Base-by-base conservation (phyloP, 2,329 filamentous ascomycete species). In the Magnaporthales sp. region DNA sequence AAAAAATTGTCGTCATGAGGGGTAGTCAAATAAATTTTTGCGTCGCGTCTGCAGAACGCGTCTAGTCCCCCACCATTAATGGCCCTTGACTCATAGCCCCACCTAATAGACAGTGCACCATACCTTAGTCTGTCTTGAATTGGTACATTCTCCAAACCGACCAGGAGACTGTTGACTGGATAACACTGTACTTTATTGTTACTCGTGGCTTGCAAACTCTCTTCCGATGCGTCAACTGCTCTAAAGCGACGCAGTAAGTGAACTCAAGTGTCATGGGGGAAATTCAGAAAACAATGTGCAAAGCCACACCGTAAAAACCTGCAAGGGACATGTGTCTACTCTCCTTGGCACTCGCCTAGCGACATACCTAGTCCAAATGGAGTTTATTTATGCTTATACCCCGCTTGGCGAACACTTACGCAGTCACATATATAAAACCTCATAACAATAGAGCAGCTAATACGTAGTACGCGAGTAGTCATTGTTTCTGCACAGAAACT, bases 1-100 rank as follows among this genome's bases (percentile, higher is more conserved):
- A 58, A 60, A 60, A 60, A 60, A 13, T 60, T 60, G 56, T 60
- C 56, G 56, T 60, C 56, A 60, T 60, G 56, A 60, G 56, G 56
- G 56, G 56, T 60, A 60, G 56, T 26, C 56, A 29, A 60, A 60
- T 27, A 60, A 60, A 60, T 60, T 60, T 60, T 60, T 27, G 13
- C 22, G 56, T 60, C 56, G 56, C 56, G 56, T 60, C 54, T 26
- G 24, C 5, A 60, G 56, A 29, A 27, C 24, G 22, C 24, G 22
- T 27, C 24, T 27, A 26, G 22, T 27, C 26, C 56, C 56, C 56
- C 56, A 9, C 56, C 26, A 60, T 27, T 7, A 15, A 29, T 60
- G 8, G 11, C n/a, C n/a, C 54, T 26, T 26, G 26, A 27, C 26
- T 15, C 56, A 26, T 15, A 8, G 56, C 56, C 22, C 56, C 56